These are phyloP conservation scores for Leersia perrieri DNA, from an alignment of 176 grass and related monocot species.

Conservation along the genomic window DNA sequence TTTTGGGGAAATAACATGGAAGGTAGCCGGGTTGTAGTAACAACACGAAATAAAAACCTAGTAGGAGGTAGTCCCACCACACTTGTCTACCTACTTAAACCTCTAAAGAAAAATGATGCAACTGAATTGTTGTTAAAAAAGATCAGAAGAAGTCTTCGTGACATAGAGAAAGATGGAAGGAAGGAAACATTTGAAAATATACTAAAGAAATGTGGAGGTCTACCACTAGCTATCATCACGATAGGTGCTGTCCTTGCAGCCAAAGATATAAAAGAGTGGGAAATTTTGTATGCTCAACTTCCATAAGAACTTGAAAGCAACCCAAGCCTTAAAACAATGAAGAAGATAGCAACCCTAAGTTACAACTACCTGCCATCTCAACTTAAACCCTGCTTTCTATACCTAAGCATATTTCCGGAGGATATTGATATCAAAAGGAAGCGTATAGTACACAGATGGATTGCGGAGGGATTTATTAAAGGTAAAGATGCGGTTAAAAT, in stretches of 20 bases:
- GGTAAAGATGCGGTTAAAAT: not conserved
- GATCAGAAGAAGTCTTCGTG: no score
- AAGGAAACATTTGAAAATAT: no score
- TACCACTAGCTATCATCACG: constrained; percentile 27
- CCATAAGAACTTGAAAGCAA: constrained; percentile 27
- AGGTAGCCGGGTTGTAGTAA: no score
- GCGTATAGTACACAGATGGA: constrained; percentile 6
- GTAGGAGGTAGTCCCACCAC: no score
- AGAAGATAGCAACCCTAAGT: not conserved
- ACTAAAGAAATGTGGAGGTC: no score
- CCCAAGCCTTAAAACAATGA: constrained; percentile 7
- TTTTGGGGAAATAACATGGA: no score
- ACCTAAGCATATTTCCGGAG: constrained; percentile 30
- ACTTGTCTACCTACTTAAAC: no score
- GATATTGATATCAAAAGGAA: constrained; percentile 9
- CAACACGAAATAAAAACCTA: no score
- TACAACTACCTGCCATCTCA: constrained; percentile 29
- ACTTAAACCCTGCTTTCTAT: constrained; percentile 30
- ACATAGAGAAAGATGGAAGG: no score
- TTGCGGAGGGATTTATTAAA: constrained; percentile 26
- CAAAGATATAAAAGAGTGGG: not conserved
- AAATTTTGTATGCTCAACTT: not conserved
- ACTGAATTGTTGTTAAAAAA: no score
- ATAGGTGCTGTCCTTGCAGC: constrained; percentile 15
- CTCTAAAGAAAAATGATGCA: no score